phyloP scores from a whole-genome alignment of 1,284 basidiomycete species.

The Moesziomyces aphidis region DNA sequence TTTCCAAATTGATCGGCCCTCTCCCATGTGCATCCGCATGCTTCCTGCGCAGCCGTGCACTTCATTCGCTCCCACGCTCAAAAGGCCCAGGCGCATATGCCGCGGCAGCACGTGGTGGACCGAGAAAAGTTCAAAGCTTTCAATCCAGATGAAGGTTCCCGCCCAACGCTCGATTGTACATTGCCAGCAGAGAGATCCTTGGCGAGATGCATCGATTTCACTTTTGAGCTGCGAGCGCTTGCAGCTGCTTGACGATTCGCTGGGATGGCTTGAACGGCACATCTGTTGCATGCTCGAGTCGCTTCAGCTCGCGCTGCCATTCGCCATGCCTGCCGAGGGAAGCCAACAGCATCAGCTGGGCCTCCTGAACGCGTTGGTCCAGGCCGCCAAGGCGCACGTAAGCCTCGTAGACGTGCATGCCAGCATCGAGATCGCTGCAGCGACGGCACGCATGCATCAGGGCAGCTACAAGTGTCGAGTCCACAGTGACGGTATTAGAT shows the following conservation, averaged over 20 bases:
- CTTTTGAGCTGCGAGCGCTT: conserved; percentile 3
- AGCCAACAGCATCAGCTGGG: conserved; percentile 18
- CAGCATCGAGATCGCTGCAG: conserved; percentile 16
- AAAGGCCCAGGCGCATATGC: too few species aligned
- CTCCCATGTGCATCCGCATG: too few species aligned
- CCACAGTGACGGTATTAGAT: conserved; percentile 5
- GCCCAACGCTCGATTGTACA: not conserved
- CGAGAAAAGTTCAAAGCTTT: too few species aligned
- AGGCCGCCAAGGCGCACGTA: conserved; percentile 9
- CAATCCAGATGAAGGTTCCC: not conserved
- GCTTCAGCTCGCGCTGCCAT: conserved; percentile 15
- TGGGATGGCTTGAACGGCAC: conserved; percentile 7
- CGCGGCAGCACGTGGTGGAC: too few species aligned
- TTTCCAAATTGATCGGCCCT: too few species aligned
- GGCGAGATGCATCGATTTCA: too few species aligned
- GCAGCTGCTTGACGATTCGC: conserved; percentile 15
- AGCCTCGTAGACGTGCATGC: conserved; percentile 17
- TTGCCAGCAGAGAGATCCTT: too few species aligned
- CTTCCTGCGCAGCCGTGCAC: too few species aligned
- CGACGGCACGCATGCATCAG: conserved; percentile 25
- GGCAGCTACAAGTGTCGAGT: conserved; percentile 16
- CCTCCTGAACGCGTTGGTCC: conserved; percentile 16
- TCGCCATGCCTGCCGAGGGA: conserved; percentile 12
- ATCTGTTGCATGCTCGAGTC: conserved; percentile 4
- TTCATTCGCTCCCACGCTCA: too few species aligned